Evolutionary conservation across 441 rosid species (phyloP), one percentile per base, ranked within the genome.

Genomic region (Erodium chrysanthum): DNA sequence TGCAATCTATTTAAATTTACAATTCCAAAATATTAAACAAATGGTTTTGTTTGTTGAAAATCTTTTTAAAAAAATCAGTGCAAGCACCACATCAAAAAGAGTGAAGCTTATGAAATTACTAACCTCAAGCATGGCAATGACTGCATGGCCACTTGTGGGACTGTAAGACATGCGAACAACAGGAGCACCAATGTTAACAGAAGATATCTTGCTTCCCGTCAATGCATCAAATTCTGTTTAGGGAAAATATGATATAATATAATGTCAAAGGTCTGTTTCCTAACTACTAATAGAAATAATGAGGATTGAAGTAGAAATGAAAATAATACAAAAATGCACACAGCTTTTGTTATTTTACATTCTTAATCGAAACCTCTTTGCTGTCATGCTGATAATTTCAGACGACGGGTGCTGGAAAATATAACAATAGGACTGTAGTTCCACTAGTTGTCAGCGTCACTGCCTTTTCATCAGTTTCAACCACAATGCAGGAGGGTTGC

Each of bases 91-190:
- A 56, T 56, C 61, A 21, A 56, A 56, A 56, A 18, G 12, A 56
- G 61, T 20, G 61, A 56, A 56, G 27, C 4, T 56, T 56, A 56
- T 56, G 25, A 18, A 56, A 56, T 20, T 54, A 60, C 74, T 20
- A 64, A 91, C 99, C 98, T 88, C 89, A 66, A 92, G 86, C 75
- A 95, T 87, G 21, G 96, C 93, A 73, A 95, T 77, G 7, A 95
- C 83, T 10, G 97, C 84, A 73, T 92, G 97, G 68, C 93, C 83
- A 66, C 85, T 84, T 25, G 90, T 85, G 64, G 95, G 98, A 79
- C 92, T 86, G 73, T 92, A 95, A 64, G 82, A 67, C 97, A 95
- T 90, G 66, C 87, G 88, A 29, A 92, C 96, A 73, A 85, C 96
- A 27, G 96, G 85, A 37, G 90, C 81, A 64, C 96, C 94, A 65